Evolutionary conservation across 768 basidiomycete genomes (phyloP), one percentile per base, ranked within the genome.

Genomic region (Boletus huronensis): DNA sequence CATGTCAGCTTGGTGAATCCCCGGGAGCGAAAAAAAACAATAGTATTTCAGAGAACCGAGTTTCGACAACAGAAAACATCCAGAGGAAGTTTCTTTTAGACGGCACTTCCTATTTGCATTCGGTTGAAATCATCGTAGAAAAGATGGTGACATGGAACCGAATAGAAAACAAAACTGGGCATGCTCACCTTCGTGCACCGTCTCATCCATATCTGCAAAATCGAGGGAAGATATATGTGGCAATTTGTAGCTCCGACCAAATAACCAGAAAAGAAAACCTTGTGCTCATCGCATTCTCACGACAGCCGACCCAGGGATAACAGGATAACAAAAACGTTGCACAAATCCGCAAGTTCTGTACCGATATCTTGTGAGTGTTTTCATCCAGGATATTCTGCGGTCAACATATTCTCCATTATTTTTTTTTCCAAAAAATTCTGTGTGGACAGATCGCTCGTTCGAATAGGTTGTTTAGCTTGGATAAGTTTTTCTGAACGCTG

Each of bases 51-150:
- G 69, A 58, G 67, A 69, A 70, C 70, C 69, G 70, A 47, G 64
- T 57, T 43, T 70, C 69, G 67, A 70, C 69, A 72, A 32, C 44
- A 69, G 63, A 60, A 56, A 55, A 61, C 60, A 62, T 54, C 65
- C 57, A 57, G 14, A 40, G 36, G 43, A 58, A 3, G 46, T 48
- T 55, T 59, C 67, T 58, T 72, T 70, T 41, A 64, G 69, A 70
- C 69, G 69, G 69, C 69, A 70, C 69, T 70, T 70, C 69, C 69
- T 70, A 70, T 69, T 68, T 61, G 69, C 62, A 59, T 67, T 67
- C 69, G 69, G 69, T 67, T 58, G 58, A 60, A 64, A 43, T 70
- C 69, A 70, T 70, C 69, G 28, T 55, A 31, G 28, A 47, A 26
- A 32, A 23, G 26, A 31, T 26, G 41, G 6, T 1, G 23, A n/a